Percentiles rank a stretch among this genome's conserved stretches.
These are phyloP conservation scores for Torulaspora globosa DNA, from an alignment of 1,139 yeast species.

Conservation along the genomic window DNA sequence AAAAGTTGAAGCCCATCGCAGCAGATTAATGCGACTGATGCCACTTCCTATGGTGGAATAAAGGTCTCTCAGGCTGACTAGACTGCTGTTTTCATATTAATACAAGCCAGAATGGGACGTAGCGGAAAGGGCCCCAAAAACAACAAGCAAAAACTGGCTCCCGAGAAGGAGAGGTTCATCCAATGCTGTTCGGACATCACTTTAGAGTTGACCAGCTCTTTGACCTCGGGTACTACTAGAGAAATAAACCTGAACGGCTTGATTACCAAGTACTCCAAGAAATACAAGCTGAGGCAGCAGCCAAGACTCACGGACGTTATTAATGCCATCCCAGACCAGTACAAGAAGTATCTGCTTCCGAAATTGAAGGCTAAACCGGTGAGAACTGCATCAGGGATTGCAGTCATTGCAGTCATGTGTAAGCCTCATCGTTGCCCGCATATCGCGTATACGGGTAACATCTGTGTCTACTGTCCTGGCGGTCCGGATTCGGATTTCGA, in stretches of 20 bases:
- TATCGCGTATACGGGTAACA: constrained; percentile 96
- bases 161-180: constrained; percentile 88
- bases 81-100: not conserved
- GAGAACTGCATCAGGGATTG: constrained; percentile 96
- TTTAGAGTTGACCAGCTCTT: constrained; percentile 74
- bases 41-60: not conserved
- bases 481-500: constrained; percentile 99
- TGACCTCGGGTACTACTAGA: constrained; percentile 52
- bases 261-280: constrained; percentile 79
- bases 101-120: constrained; percentile 31
- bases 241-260: constrained; percentile 90
- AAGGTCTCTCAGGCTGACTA: not conserved
- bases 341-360: constrained; percentile 85
- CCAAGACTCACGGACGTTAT: constrained; percentile 95
- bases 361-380: constrained; percentile 96
- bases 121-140: constrained; percentile 38
- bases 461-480: constrained; percentile 98
- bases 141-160: constrained; percentile 58
- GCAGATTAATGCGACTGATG: not conserved
- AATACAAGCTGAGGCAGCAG: constrained; percentile 85
- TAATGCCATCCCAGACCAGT: constrained; percentile 92
- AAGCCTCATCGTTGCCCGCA: constrained; percentile 99
- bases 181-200: constrained; percentile 94
- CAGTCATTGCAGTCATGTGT: constrained; percentile 99
- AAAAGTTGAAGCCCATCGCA: constrained; percentile 7